Percentiles rank a stretch among this genome's conserved stretches.
These are phyloP conservation scores for Fraxinus nigra DNA, from an alignment of 305 asterid genomes.

Conservation along the genomic window DNA sequence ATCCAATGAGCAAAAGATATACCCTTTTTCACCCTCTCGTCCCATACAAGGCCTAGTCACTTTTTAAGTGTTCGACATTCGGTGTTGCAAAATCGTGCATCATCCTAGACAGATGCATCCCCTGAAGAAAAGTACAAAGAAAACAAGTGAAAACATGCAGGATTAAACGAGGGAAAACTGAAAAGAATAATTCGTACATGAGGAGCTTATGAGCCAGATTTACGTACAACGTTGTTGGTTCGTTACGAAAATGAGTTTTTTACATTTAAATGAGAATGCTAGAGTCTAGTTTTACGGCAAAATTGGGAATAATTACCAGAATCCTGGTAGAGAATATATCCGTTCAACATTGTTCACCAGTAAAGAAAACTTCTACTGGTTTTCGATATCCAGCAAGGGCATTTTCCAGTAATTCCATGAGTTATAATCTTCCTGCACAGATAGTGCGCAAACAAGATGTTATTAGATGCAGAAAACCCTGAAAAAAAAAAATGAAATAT, in stretches of 20 bases:
- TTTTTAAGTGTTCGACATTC: not conserved
- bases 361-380: conserved; percentile 33
- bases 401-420: conserved; percentile 91
- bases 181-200: not conserved
- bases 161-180: not conserved
- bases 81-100: not conserved
- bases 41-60: not conserved
- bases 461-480: not conserved
- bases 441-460: not conserved
- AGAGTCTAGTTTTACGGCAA: not conserved
- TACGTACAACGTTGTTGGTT: not conserved
- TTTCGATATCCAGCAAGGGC: conserved; percentile 62
- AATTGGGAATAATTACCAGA: not conserved
- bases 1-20: not conserved
- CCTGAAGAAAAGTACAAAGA: not conserved
- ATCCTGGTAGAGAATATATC: not conserved
- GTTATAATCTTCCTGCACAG: conserved; percentile 77
- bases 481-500: not conserved
- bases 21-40: not conserved
- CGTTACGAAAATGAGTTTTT: not conserved
- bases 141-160: not conserved
- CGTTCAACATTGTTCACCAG: not conserved
- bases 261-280: not conserved
- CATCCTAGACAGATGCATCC: not conserved
- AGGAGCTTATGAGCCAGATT: not conserved